Conservation (phyloP, 371 early-diverging fungal genomes). For the Lichtheimia corymbifera region DNA sequence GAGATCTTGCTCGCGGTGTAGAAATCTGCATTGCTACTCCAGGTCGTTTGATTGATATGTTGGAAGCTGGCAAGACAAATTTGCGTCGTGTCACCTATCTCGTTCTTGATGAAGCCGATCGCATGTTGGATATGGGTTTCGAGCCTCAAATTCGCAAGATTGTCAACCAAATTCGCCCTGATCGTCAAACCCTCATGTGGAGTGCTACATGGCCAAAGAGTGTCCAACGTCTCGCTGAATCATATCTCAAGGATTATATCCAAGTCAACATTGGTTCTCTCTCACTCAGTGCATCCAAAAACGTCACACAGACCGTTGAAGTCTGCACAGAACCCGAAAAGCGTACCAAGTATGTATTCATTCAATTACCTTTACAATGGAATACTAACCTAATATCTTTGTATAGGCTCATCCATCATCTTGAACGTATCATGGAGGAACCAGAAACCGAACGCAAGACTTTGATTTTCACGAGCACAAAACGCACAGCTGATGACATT, state of each 20-base stretch:
- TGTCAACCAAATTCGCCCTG: slow-evolving; percentile 97
- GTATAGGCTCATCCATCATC: slow-evolving; percentile 62
- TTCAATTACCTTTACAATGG: background rate
- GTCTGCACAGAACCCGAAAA: slow-evolving; percentile 91
- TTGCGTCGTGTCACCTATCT: slow-evolving; percentile 96
- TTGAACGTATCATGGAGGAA: slow-evolving; percentile 78
- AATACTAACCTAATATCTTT: background rate
- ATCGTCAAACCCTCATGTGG: slow-evolving; percentile 99
- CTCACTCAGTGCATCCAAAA: slow-evolving; percentile 92
- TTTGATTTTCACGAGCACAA: slow-evolving; percentile 98
- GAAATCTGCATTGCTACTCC: slow-evolving; percentile 99
- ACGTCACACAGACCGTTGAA: slow-evolving; percentile 92
- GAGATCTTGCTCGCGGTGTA: slow-evolving; percentile 82
- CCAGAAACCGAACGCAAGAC: slow-evolving; percentile 77
- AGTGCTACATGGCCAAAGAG: slow-evolving; percentile 99
- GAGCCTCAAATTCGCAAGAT: slow-evolving; percentile 99
- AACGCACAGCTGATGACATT: slow-evolving; percentile 97
- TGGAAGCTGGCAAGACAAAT: slow-evolving; percentile 86
- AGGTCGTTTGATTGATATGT: slow-evolving; percentile 98
- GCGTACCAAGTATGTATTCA: slow-evolving; percentile 56
- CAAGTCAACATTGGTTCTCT: slow-evolving; percentile 99
- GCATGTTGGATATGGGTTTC: slow-evolving; percentile 99
- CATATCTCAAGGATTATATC: slow-evolving; percentile 95
- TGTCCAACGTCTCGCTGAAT: slow-evolving; percentile 91
- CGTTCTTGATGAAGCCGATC: slow-evolving; percentile 98